These are phyloP conservation scores for Globisporangium parvum DNA, from an alignment of 352 stramenopile genomes.

Conservation along the genomic window DNA sequence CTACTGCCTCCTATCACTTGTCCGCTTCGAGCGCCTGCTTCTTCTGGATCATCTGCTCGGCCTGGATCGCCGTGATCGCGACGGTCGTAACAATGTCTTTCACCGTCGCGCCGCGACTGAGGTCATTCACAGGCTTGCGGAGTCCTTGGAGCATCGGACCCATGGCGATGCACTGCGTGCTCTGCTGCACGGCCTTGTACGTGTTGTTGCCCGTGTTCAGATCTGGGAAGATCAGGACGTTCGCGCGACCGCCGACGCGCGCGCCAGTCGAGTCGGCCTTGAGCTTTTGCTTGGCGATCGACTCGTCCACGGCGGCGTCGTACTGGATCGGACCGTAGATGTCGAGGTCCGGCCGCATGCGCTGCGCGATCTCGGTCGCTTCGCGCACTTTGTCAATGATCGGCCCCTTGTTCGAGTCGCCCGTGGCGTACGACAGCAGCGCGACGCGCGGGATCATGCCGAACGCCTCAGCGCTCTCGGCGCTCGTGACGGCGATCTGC, in stretches of 20 bases:
- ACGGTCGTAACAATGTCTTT: slow-evolving; percentile 90
- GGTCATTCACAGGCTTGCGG: slow-evolving; percentile 84
- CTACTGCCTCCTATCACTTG: no score
- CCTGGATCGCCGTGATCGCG: slow-evolving; percentile 85
- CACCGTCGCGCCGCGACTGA: slow-evolving; percentile 81
- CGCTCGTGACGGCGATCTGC: slow-evolving; percentile 73
- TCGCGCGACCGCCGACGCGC: slow-evolving; percentile 72
- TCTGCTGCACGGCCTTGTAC: slow-evolving; percentile 88
- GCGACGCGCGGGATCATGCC: slow-evolving; percentile 77
- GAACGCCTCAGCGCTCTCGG: slow-evolving; percentile 71
- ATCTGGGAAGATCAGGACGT: slow-evolving; percentile 85
- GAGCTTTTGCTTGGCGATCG: slow-evolving; percentile 79
- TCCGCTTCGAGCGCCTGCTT: slow-evolving; percentile 1
- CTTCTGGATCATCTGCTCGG: slow-evolving; percentile 51
- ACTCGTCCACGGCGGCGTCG: slow-evolving; percentile 70
- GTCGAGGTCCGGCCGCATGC: slow-evolving; percentile 59
- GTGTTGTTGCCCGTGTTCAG: slow-evolving; percentile 88
- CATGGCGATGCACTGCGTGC: slow-evolving; percentile 70
- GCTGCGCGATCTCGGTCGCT: slow-evolving; percentile 62
- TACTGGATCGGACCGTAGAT: slow-evolving; percentile 88
- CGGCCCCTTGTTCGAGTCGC: slow-evolving; percentile 68
- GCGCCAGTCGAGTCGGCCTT: slow-evolving; percentile 51
- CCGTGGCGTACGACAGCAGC: slow-evolving; percentile 80
- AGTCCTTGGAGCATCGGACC: slow-evolving; percentile 87
- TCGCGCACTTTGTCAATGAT: slow-evolving; percentile 86